Percentiles rank a stretch among this genome's conserved stretches.
Evolutionary conservation across 768 basidiomycete species (phyloP).

Genomic region (Kwoniella heveanensis): DNA sequence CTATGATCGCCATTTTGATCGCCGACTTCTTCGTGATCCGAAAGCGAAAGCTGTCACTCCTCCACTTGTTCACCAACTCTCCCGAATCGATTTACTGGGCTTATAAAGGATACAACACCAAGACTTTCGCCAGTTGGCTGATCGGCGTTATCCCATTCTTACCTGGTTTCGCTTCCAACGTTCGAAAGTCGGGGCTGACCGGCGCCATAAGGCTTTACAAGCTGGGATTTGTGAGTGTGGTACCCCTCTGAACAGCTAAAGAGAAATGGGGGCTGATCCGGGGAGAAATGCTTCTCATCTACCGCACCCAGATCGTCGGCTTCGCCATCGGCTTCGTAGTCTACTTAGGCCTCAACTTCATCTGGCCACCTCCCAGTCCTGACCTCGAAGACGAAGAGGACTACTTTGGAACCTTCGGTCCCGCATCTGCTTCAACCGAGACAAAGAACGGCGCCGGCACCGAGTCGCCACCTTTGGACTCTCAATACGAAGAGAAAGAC

Average conservation of each 20-base stretch:
- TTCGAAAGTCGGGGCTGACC: neutral
- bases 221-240: neutral
- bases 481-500: neutral
- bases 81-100: neutral
- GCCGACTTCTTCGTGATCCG: neutral
- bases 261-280: no score
- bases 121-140: neutral
- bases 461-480: neutral
- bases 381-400: neutral
- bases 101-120: neutral
- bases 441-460: neutral
- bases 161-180: neutral
- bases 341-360: neutral
- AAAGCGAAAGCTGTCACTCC: neutral
- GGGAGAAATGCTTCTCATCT: no score
- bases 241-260: no score
- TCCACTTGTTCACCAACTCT: neutral
- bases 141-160: neutral
- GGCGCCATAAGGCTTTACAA: neutral
- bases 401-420: neutral
- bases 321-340: neutral
- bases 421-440: neutral
- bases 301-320: neutral
- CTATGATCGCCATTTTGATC: no score
- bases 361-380: neutral